Percentiles rank a stretch among this genome's conserved stretches.
Evolutionary conservation across 768 basidiomycete genomes (phyloP).

Genomic region (Rubroboletus pulcherrimus): DNA sequence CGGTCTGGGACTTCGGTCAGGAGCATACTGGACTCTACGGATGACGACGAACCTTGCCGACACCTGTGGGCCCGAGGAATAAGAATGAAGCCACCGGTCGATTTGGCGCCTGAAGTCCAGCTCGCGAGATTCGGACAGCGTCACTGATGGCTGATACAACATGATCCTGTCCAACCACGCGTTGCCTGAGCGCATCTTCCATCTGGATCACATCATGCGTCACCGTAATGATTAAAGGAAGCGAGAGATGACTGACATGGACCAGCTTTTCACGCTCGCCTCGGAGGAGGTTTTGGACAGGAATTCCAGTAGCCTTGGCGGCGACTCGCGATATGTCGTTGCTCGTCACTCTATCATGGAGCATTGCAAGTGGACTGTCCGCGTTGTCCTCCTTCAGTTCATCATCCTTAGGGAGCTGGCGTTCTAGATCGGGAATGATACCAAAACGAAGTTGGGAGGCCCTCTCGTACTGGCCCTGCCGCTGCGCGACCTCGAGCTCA

Average conservation of each 20-base stretch:
- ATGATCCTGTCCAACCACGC: conserved; percentile 90
- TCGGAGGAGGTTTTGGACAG: conserved; percentile 82
- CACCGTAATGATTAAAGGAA: not conserved
- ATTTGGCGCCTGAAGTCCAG: conserved; percentile 84
- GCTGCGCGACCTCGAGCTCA: conserved; percentile 83
- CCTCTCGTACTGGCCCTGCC: conserved; percentile 81
- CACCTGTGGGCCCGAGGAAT: conserved; percentile 85
- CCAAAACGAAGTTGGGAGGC: conserved; percentile 83
- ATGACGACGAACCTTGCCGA: conserved; percentile 58
- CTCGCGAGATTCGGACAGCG: conserved; percentile 89
- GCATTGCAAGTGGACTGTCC: conserved; percentile 51
- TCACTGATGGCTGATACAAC: conserved; percentile 84
- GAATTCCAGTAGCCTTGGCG: conserved; percentile 86
- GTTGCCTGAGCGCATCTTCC: conserved; percentile 70
- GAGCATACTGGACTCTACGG: not conserved
- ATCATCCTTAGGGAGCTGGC: conserved; percentile 57
- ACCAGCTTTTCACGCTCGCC: conserved; percentile 89
- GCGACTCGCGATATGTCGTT: conserved; percentile 87
- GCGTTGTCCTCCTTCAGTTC: conserved; percentile 43
- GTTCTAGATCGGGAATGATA: conserved; percentile 78
- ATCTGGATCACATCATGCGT: conserved; percentile 47
- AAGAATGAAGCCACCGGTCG: conserved; percentile 91
- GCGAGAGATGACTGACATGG: conserved; percentile 50
- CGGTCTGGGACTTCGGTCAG: conserved; percentile 46
- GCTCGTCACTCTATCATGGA: conserved; percentile 86